Evolutionary conservation across 768 basidiomycete genomes (phyloP), one percentile per base, ranked within the genome.

Genomic region (Piloderma croceum): DNA sequence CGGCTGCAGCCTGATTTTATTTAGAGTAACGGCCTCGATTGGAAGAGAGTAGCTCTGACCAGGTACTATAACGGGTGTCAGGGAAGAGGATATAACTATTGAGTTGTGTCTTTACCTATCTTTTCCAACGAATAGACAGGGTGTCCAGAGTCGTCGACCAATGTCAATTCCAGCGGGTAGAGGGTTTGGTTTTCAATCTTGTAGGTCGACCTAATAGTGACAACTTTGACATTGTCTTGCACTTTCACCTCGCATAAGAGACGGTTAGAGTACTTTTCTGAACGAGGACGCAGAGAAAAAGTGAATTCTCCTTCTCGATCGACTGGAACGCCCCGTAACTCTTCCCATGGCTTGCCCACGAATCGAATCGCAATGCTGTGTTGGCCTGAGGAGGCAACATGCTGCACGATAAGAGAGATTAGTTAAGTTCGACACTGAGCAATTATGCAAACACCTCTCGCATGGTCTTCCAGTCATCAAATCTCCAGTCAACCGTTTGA

Each of bases 401-500:
- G 77, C 79, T 83, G 45, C 17, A 50, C 18, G 19, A 31, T 11
- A 29, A 17, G 27, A 43, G 11, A 43, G n/a, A 15, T 29, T 58
- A 4, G 60, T 63, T 2, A 66, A 60, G n/a, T n/a, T 11, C 65
- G 57, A 45, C 70, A 67, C 75, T 76, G 41, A 42, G 38, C 24
- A 20, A 1, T 11, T n/a, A 15, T n/a, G 20, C 33, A 4, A 44
- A 24, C 7, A 90, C 92, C 69, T 99, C 96, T 56, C 96, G 80
- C 69, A 88, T 82, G 4, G 83, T 84, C 58, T 83, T 84, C 85
- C 90, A 91, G 54, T 98, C 93, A 56, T 97, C 92, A 53, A 98
- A 97, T 41, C 96, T 74, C 96, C 96, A 98, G 42, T 97, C 93
- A 4, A 89, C 68, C 6, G 72, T 79, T 52, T 88, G 74, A 25